phyloP scores from a whole-genome alignment of 768 basidiomycete genomes.

The Rhizopogon roseolus region DNA sequence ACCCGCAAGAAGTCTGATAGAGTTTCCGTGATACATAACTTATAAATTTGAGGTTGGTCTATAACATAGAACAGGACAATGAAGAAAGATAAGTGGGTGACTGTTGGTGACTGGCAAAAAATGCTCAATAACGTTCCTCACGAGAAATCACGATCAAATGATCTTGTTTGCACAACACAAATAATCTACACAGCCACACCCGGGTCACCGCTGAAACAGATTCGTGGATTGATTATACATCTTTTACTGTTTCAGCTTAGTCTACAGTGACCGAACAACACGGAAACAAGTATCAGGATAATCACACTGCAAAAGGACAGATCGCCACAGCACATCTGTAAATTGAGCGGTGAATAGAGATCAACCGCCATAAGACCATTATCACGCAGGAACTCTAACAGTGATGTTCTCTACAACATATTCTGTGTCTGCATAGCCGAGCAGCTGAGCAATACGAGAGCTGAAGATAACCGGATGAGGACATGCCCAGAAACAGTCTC shows the following conservation, averaged over 20 bases:
- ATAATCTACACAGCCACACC: neutral
- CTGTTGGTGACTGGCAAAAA: neutral
- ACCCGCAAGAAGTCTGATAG: conserved; percentile 74
- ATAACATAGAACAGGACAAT: conserved; percentile 5
- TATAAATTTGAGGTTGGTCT: conserved; percentile 22
- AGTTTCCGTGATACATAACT: conserved; percentile 78
- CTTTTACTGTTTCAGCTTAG: too few relatives aligned
- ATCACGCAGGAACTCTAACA: conserved; percentile 49
- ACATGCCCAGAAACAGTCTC: neutral
- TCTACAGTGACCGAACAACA: neutral
- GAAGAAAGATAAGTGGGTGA: conserved; percentile 1
- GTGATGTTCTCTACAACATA: conserved; percentile 96
- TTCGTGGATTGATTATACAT: too few relatives aligned
- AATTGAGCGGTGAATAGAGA: conserved; percentile 3
- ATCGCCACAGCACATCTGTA: too few relatives aligned
- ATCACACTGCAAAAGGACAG: neutral
- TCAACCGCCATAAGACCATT: too few relatives aligned
- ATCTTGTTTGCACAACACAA: conserved; percentile 10
- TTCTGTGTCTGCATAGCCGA: conserved; percentile 95
- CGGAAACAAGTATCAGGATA: neutral
- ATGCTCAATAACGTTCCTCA: neutral
- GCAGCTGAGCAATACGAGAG: conserved; percentile 67
- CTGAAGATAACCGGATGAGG: conserved; percentile 35
- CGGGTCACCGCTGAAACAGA: too few relatives aligned
- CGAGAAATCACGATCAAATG: conserved; percentile 3